Base-by-base conservation (phyloP, 148 eudicot species). In the Silene uniflora region DNA sequence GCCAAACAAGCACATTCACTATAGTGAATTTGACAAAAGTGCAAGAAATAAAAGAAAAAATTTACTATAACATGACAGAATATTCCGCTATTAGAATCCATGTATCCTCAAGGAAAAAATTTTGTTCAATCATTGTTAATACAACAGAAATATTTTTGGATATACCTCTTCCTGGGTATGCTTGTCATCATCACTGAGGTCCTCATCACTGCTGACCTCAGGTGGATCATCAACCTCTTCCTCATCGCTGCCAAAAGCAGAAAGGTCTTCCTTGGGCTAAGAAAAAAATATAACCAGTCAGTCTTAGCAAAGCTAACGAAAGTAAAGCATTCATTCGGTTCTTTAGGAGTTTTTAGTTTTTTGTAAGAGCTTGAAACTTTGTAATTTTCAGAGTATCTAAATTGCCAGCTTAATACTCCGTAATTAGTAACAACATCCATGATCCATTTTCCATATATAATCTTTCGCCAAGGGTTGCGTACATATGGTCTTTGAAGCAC, bases 221-320 rank as follows among this genome's bases (percentile, higher is more conserved):
- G 84, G 83, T n/a, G 86, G 84, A 62, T 90, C 98, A 79, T 91
- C 98, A 71, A 84, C 84, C 79, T 93, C 84, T 78, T 93, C 98
- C 84, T 90, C 98, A 78, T 94, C 98, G 70, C 97, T 94, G 47
- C 95, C 98, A 84, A 87, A 84, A 56, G 91, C 95, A 19, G 97
- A 89, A 7, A 77, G 72, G 27, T 91, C 97, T 81, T 89, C 98
- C 87, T 81, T 94, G 62, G 82, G 91, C 98, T 94, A 89, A 52
- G 56, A 16, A 16, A 14, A 12, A 52, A 52, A 52, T 27, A 70
- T 19, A 58, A 52, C 27, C 54, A 60, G 19, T 22, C 29, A 59
- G 60, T 21, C 18, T 58, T 59, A 68, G 65, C n/a, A 47, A 62
- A 19, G n/a, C 32, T 21, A 21, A 23, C 16, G 42, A 58, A 65